Evolutionary conservation across 2,329 filamentous ascomycete species (phyloP), one percentile per base, ranked within the genome.

Genomic region (Penicillium vulpinum): DNA sequence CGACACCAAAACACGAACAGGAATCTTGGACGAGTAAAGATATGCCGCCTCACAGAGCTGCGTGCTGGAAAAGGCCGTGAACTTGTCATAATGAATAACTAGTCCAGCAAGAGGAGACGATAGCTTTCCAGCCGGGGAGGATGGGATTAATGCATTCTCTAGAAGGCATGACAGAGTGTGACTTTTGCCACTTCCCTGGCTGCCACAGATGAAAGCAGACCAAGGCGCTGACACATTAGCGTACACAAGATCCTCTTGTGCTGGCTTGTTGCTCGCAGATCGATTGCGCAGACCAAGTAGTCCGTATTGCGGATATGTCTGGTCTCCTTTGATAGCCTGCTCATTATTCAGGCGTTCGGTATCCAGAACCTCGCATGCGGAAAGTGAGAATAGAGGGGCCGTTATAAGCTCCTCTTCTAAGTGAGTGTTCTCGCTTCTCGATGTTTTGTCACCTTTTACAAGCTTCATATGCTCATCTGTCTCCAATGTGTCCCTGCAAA

Each of bases 121-220:
- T 0, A 86, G 67, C 3, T 68, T 70, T 1, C 80, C 81, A 1
- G 80, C 66, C 2, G 70, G 59, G 0, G 71, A 72, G 0, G 64
- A 56, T 2, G 51, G 0, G 6, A 76, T 49, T 1, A 78, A 67
- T 1, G 66, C 62, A 24, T 73, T 73, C 41, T 84, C 84, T 0
- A 87, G 73, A 46, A 88, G 73, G 62, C 81, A 85, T 0, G 83
- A 81, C 2, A 86, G 73, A 0, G 84, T 86, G 56, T 88, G 83
- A 21, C 80, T 83, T 63, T 88, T 88, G 0, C 85, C 85, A 40
- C 80, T 82, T 0, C 85, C 85, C 63, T 88, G 85, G 1, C 81
- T 81, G 1, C 85, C 85, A 57, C 85, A 88, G 21, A 88, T 83
- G 66, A 88, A 88, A 0, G 79, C 75, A 0, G 83, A 86, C 61